Evolutionary conservation across 2,329 filamentous ascomycete genomes (phyloP).

Genomic region (Penicillium concentricum): DNA sequence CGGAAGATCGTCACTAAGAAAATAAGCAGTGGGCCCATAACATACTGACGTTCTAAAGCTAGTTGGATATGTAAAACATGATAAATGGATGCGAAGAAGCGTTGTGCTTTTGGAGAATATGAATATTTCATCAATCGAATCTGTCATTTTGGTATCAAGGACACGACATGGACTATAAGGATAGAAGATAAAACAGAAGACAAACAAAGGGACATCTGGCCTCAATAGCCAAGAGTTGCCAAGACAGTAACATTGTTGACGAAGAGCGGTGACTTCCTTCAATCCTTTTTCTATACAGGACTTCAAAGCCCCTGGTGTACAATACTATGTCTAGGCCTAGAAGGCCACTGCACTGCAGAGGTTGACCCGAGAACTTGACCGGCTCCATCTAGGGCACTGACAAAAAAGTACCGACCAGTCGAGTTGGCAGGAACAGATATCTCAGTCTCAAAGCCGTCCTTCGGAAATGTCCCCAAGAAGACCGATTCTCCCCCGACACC

Average conservation of each 20-base stretch:
- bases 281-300: not conserved
- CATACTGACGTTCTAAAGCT: not conserved
- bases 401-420: not conserved
- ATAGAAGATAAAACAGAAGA: not conserved
- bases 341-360: not conserved
- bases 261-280: not conserved
- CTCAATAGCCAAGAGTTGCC: not conserved
- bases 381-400: not conserved
- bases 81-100: no score
- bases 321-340: not conserved
- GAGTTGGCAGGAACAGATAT: not conserved
- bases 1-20: not conserved
- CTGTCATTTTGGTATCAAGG: no score
- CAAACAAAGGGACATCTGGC: not conserved
- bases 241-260: not conserved
- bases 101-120: not conserved
- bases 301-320: not conserved
- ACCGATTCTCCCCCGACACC: not conserved
- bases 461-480: not conserved
- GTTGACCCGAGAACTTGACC: not conserved
- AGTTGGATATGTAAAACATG: no score
- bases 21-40: not conserved
- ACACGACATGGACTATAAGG: not conserved
- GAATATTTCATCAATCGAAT: not conserved
- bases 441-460: not conserved